Base-by-base conservation (phyloP, 2,329 filamentous ascomycete genomes). In the Cladosporium phlei region DNA sequence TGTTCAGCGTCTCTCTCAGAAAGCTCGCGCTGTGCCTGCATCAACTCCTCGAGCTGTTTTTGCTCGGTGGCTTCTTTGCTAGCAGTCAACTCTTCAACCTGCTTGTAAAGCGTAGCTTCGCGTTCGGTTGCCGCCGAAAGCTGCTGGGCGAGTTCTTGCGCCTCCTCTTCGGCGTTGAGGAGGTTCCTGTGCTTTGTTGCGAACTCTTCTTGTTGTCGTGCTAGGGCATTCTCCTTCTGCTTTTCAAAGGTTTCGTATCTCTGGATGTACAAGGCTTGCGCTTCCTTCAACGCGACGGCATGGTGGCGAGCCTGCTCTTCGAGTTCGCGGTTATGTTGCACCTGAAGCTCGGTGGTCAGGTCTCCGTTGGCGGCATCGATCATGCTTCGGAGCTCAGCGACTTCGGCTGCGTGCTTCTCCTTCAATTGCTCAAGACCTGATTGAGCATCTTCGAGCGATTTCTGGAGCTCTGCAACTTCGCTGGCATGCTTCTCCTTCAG, bases 401-500 rank as follows among this genome's bases (percentile, higher is more conserved):
- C 44, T 28, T 54, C 47, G n/a, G 40, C 34, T 14, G 39, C 32
- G 12, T 45, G 43, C 38, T 55, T 54, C 20, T 53, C 40, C 22
- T 50, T 48, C 34, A 58, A 51, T 5, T 47, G 52, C 37, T n/a
- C n/a, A n/a, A n/a, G n/a, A n/a, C n/a, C n/a, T n/a, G n/a, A n/a
- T n/a, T 46, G 35, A 10, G 34, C 48, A 30, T 33, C 44, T 7
- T 46, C 37, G 17, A 47, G 32, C 22, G 34, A 35, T 11, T 19
- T 20, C 20, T 46, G 34, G 6, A 39, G 22, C 14, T 48, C 38
- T 6, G 38, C 25, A 9, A 53, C 44, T 28, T 54, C 47, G n/a
- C 40, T 37, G 17, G 39, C 32, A 11, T 45, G 43, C 38, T 55
- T 54, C 20, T 53, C 40, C 22, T 50, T 48, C 34, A 58, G 52